A percentile compares a stretch with the other conserved stretches of the same genome.
These are phyloP conservation scores for Starmerella powellii DNA, from an alignment of 805 yeast genomes.

Conservation along the genomic window DNA sequence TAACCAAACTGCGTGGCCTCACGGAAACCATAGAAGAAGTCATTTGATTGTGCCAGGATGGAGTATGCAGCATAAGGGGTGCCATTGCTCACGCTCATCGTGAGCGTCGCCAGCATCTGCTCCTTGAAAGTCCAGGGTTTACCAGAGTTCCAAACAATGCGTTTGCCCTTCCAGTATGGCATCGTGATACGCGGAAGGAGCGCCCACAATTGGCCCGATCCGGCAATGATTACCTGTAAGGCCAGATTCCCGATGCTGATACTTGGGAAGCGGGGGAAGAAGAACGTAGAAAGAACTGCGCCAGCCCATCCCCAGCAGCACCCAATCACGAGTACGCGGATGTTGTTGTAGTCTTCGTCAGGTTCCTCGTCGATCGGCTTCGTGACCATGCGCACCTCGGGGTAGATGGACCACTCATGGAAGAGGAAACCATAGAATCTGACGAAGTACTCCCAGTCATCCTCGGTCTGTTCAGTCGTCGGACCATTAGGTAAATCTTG, in stretches of 20 bases:
- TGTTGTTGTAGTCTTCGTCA: constrained; percentile 34
- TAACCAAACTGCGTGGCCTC: constrained; percentile 34
- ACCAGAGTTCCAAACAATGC: constrained; percentile 39
- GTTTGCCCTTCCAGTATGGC: constrained; percentile 4
- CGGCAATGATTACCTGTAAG: constrained; percentile 48
- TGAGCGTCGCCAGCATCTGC: constrained; percentile 49
- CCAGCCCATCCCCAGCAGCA: constrained; percentile 43
- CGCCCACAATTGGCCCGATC: constrained; percentile 39
- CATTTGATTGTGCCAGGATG: constrained; percentile 26
- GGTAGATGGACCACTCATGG: constrained; percentile 41
- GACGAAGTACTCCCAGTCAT: constrained; percentile 13
- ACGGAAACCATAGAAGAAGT: constrained; percentile 27
- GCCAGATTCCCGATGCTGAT: constrained; percentile 41
- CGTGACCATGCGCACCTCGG: constrained; percentile 50
- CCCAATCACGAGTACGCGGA: constrained; percentile 42
- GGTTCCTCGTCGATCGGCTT: constrained; percentile 40
- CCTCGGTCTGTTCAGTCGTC: constrained; percentile 7
- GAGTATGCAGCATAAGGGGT: constrained; percentile 23
- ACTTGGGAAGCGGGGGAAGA: constrained; percentile 46
- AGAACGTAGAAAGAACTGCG: constrained; percentile 45
- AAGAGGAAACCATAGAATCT: constrained; percentile 36
- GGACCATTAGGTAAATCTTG: constrained; percentile 22
- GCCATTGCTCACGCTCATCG: constrained; percentile 23
- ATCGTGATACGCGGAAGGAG: constrained; percentile 13
- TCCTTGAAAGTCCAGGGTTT: constrained; percentile 50